Evolutionary conservation across 2,329 filamentous ascomycete genomes (phyloP), one percentile per base, ranked within the genome.

Genomic region (Claviceps purpurea): DNA sequence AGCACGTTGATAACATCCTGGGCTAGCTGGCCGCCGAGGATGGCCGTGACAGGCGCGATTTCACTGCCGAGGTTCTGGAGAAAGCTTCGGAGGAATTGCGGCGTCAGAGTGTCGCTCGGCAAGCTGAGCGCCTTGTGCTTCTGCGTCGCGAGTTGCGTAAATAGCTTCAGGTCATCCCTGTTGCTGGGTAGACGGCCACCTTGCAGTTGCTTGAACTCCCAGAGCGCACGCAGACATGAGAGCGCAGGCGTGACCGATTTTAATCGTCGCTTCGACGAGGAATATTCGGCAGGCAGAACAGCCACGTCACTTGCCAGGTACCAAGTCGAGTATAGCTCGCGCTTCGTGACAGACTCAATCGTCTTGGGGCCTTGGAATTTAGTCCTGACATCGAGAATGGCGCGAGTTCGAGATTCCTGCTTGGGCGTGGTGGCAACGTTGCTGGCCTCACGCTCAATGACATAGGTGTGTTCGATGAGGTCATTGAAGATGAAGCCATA

Each of bases 1-100:
- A 97, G 78, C 37, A 96, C 90, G 62, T 97, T 97, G 70, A 98
- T 97, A 50, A 95, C 89, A 64, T 98, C 93, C 69, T 98, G 93
- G 1, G 91, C 89, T 16, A 98, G 76, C 65, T 90, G 82, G 10
- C 90, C 93, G 48, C 93, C 93, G 11, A 98, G 73, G 54, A 95
- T 88, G 1, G 93, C 90, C 0, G 87, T 84, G 8, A 95, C 88
- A 7, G 93, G 89, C 13, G 87, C 84, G 41, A 97, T 73, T 69
- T 97, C 91, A 61, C 82, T 81, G 52, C 83, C 85, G 5, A 96
- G 74, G 59, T 94, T 94, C 67, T 93, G 86, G 42, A 97, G 67
- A 69, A 98, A 98, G 61, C 76, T 84, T 52, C 88, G 80, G 26
- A 97, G 72, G 59, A 94, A 85, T 26, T 89, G 79, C 1, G 83